phyloP scores from a whole-genome alignment of 2,329 filamentous ascomycete species.

The Calonectria henricotiae region DNA sequence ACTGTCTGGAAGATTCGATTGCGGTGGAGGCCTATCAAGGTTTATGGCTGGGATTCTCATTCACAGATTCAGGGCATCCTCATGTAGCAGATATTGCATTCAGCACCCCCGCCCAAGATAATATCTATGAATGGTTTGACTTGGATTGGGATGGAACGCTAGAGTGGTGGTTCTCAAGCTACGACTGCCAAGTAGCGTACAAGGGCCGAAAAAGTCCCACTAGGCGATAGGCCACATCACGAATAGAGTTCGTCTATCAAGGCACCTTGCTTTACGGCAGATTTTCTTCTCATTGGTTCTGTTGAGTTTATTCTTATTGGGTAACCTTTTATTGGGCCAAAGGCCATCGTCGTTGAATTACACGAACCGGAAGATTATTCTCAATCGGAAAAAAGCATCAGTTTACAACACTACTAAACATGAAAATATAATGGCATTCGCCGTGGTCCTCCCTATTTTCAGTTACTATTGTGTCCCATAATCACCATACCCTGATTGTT shows the following conservation, averaged over 20 bases:
- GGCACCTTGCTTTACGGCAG: neutral
- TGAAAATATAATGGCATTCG: neutral
- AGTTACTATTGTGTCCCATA: conserved; percentile 1
- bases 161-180: conserved; percentile 6
- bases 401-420: too few species aligned
- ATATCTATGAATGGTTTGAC: neutral
- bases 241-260: neutral
- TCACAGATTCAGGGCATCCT: neutral
- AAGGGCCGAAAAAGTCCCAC: neutral
- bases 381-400: too few species aligned
- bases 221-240: neutral
- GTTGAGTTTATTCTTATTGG: neutral
- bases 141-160: conserved; percentile 7
- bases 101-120: neutral
- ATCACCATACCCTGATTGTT: conserved; percentile 22
- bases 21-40: neutral
- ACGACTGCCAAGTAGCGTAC: neutral
- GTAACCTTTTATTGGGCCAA: neutral
- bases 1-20: neutral
- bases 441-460: too few species aligned
- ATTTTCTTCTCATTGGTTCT: neutral
- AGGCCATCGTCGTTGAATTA: too few species aligned
- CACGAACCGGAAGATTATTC: too few species aligned
- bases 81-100: neutral
- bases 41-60: conserved; percentile 20